These are phyloP conservation scores for Pneumocystis wakefieldiae DNA, from an alignment of 1,139 yeast species.

Conservation along the genomic window DNA sequence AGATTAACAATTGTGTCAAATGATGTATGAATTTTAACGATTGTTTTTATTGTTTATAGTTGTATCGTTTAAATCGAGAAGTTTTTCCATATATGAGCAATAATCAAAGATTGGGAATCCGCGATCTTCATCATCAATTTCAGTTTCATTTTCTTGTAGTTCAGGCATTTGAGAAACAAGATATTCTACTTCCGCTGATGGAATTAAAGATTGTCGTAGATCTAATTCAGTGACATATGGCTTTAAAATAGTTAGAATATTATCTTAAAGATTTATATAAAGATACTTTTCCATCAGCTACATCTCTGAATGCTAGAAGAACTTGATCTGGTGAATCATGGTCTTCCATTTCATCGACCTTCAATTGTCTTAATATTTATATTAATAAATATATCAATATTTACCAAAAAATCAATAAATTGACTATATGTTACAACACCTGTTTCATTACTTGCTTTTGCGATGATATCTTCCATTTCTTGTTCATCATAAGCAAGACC, in stretches of 20 bases:
- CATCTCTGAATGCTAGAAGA: constrained; percentile 27
- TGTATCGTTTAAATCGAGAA: background rate
- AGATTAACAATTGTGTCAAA: background rate
- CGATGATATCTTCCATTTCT: constrained; percentile 27
- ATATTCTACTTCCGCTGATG: constrained; percentile 24
- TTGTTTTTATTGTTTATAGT: background rate
- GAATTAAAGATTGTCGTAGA: constrained; percentile 25
- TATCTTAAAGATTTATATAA: background rate
- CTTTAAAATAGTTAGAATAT: background rate
- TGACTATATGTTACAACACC: constrained; percentile 26
- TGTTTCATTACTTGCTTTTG: constrained; percentile 20
- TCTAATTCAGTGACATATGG: constrained; percentile 29
- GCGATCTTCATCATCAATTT: background rate
- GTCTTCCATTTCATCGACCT: constrained; percentile 27
- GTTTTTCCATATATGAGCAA: background rate
- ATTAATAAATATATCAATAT: background rate
- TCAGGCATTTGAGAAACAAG: constrained; percentile 20
- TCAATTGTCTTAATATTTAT: background rate
- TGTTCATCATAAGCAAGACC: constrained; percentile 26
- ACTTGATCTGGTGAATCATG: constrained; percentile 29
- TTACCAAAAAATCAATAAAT: constrained; percentile 27
- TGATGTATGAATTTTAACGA: background rate
- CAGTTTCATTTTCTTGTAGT: background rate
- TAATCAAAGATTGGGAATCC: background rate
- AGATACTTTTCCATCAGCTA: constrained; percentile 25